phyloP scores from a whole-genome alignment of 1,284 basidiomycete species.

The Pyrrhoderma lamaoense region DNA sequence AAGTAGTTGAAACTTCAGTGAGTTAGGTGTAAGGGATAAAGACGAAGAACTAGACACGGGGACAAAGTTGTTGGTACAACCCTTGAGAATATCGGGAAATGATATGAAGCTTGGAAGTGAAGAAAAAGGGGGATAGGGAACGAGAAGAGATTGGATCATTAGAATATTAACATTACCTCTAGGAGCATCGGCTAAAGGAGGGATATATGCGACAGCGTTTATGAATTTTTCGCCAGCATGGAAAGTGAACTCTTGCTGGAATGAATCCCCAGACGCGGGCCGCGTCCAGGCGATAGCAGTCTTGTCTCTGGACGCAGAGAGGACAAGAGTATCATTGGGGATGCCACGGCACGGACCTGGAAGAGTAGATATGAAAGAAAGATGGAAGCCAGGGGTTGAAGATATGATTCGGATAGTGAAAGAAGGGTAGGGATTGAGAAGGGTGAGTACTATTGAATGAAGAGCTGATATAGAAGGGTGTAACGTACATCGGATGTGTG shows the following conservation, averaged over 20 bases:
- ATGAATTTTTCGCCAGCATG: conserved; percentile 71
- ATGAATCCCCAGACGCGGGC: conserved; percentile 35
- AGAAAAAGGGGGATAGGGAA: not conserved
- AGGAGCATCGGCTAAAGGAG: conserved; percentile 57
- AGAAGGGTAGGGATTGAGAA: not conserved
- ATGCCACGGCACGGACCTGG: conserved; percentile 69
- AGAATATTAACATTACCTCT: conserved; percentile 41
- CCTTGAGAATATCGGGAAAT: no score
- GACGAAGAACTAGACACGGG: no score
- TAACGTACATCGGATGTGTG: conserved; percentile 70
- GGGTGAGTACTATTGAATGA: not conserved
- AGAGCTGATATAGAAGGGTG: conserved; percentile 2
- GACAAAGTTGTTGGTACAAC: no score
- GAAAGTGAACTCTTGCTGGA: conserved; percentile 47
- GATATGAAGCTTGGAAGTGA: not conserved
- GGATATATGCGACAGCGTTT: conserved; percentile 74
- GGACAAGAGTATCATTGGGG: conserved; percentile 66
- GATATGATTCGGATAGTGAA: conserved; percentile 8
- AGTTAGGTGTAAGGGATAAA: no score
- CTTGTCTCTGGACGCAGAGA: conserved; percentile 86
- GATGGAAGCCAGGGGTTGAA: no score
- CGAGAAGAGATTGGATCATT: conserved; percentile 9
- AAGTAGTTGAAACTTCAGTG: conserved; percentile 3
- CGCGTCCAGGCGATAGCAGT: conserved; percentile 83
- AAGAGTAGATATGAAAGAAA: conserved; percentile 25